Conservation (phyloP, 257 asterid genomes). For the Jacaranda mimosifolia region DNA sequence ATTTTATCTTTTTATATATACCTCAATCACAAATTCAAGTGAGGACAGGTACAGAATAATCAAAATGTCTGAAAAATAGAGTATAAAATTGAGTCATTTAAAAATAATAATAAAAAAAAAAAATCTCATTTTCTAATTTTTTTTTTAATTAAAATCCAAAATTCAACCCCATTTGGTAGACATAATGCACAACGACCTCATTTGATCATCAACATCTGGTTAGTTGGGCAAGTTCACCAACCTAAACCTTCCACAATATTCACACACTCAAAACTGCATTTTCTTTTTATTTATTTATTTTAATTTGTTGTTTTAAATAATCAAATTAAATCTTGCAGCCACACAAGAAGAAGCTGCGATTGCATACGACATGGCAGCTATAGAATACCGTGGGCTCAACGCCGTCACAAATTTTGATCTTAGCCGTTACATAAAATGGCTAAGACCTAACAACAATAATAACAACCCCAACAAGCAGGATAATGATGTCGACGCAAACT, state of each 20-base stretch:
- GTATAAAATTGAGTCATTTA: no score
- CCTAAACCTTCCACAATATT: slow-evolving; percentile 30
- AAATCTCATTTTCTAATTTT: no score
- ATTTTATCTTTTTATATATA: not conserved
- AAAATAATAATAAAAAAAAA: no score
- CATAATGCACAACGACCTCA: not conserved
- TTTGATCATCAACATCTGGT: slow-evolving; percentile 22
- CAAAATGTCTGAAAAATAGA: not conserved
- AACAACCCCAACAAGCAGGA: slow-evolving; percentile 14
- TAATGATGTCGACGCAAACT: slow-evolving; percentile 37
- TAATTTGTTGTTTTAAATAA: not conserved
- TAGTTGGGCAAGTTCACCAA: slow-evolving; percentile 48
- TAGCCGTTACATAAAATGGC: slow-evolving; percentile 87
- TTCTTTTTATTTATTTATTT: not conserved
- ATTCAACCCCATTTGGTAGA: not conserved
- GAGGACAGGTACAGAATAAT: no score
- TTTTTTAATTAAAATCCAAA: not conserved
- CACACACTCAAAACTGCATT: not conserved
- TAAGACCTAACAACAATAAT: slow-evolving; percentile 50
- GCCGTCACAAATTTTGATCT: slow-evolving; percentile 90
- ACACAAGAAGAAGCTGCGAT: slow-evolving; percentile 93
- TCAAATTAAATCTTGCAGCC: slow-evolving; percentile 48
- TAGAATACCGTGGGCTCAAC: slow-evolving; percentile 81
- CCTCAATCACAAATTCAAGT: no score
- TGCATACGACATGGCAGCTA: slow-evolving; percentile 92